A percentile compares a stretch with the other conserved stretches of the same genome.
Evolutionary conservation across 2,329 filamentous ascomycete genomes (phyloP).

Genomic region (Trichoderma sp.): DNA sequence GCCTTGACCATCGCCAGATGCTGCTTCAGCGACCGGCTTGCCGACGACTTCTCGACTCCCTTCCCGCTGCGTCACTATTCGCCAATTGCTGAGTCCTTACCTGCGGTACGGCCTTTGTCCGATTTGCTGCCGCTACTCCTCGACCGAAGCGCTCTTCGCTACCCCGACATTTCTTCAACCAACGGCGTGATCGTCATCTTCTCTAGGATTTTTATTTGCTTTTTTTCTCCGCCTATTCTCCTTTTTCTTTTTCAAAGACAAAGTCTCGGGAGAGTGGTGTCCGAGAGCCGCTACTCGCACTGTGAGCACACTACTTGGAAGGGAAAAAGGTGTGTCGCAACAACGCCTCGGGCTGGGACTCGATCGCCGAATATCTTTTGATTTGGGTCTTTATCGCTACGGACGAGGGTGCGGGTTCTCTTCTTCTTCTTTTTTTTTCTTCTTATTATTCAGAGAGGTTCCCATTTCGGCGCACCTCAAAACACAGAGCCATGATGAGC

Average conservation of each 20-base stretch:
- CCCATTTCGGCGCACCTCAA: conserved; percentile 3
- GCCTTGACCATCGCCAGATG: not conserved
- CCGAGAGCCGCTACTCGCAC: not conserved
- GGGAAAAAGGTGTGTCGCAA: not conserved
- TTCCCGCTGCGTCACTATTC: conserved; percentile 22
- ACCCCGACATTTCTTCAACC: not conserved
- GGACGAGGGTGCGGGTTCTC: not conserved
- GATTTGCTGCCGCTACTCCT: conserved; percentile 16
- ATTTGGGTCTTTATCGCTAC: not conserved
- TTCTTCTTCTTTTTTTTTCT: not conserved
- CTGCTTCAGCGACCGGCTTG: not conserved
- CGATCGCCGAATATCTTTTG: not conserved
- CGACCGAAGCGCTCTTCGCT: conserved; percentile 5
- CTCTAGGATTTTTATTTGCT: too few species aligned
- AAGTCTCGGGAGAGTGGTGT: not conserved
- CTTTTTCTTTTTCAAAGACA: not conserved
- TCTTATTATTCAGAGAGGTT: not conserved
- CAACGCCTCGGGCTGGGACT: not conserved
- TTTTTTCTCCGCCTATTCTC: not conserved
- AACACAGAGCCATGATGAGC: conserved; percentile 49
- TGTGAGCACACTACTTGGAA: not conserved
- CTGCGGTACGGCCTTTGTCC: conserved; percentile 1
- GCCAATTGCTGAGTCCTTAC: conserved; percentile 19
- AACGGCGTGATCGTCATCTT: not conserved
- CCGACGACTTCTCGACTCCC: not conserved